Evolutionary conservation across 176 grass and related monocot species (phyloP).

Genomic region (Triticum monococcum): DNA sequence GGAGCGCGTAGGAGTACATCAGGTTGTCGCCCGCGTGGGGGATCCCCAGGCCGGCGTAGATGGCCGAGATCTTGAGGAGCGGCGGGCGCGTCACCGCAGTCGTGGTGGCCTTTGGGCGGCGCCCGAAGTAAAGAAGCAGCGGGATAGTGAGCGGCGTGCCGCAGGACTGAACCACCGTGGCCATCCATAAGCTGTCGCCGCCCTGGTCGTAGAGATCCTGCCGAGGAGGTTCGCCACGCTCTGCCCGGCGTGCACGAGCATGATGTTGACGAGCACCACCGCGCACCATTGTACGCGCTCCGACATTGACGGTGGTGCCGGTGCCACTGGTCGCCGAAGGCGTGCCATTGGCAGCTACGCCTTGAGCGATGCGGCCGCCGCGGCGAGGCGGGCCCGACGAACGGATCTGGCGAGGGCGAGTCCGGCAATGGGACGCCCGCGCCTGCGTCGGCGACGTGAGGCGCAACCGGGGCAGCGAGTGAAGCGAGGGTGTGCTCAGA

Average conservation of each 20-base stretch:
- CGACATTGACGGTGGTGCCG: background rate
- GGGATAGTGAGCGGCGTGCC: slow-evolving; percentile 44
- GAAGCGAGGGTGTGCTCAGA: too few species aligned
- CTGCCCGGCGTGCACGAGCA: slow-evolving; percentile 45
- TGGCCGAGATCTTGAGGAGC: slow-evolving; percentile 32
- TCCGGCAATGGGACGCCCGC: too few species aligned
- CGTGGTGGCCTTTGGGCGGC: background rate
- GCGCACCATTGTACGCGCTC: slow-evolving; percentile 37
- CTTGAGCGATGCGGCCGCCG: background rate
- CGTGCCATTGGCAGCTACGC: background rate
- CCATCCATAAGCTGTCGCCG: slow-evolving; percentile 44
- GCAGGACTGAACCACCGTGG: slow-evolving; percentile 54
- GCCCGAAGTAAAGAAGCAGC: slow-evolving; percentile 32
- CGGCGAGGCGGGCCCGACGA: background rate
- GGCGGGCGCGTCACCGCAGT: background rate
- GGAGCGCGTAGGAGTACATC: slow-evolving; percentile 69
- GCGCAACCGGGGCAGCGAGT: too few species aligned
- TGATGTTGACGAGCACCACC: slow-evolving; percentile 31
- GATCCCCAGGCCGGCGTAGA: slow-evolving; percentile 52
- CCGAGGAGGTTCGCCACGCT: slow-evolving; percentile 47
- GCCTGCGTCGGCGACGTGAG: too few species aligned
- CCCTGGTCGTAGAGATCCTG: slow-evolving; percentile 56
- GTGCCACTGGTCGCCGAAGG: background rate
- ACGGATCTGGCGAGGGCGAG: background rate
- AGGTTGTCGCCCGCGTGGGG: slow-evolving; percentile 54